Conservation (phyloP, 2,329 filamentous ascomycete genomes). For the Aspergillus glaucus region DNA sequence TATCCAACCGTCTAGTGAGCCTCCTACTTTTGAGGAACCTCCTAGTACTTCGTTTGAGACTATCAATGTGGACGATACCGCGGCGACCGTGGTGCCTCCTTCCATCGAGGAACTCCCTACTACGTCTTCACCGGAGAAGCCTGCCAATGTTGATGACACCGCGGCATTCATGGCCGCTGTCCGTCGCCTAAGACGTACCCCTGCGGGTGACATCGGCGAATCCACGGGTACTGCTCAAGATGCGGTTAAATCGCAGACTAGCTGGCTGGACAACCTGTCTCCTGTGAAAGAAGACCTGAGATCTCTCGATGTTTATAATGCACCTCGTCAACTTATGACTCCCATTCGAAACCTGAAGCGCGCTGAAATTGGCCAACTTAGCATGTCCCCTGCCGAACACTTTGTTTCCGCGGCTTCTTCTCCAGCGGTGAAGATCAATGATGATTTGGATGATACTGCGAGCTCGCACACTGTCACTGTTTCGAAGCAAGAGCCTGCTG, state of each 20-base stretch:
- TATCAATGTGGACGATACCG: background rate
- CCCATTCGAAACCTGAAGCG: background rate
- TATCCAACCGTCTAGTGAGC: background rate
- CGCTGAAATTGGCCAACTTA: background rate
- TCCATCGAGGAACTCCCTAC: background rate
- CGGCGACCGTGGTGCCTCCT: background rate
- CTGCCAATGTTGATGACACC: slow-evolving; percentile 19
- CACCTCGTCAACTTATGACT: background rate
- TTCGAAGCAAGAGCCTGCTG: background rate
- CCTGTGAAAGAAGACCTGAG: background rate
- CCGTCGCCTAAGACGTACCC: slow-evolving; percentile 3
- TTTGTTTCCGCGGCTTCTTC: background rate
- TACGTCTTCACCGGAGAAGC: background rate
- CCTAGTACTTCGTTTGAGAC: background rate
- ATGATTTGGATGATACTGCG: background rate
- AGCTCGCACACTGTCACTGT: background rate
- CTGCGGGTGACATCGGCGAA: background rate
- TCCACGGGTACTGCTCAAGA: background rate
- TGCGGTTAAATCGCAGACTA: too few species aligned
- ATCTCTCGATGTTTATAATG: background rate
- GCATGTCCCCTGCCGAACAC: background rate
- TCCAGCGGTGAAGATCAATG: background rate
- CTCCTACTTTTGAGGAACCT: background rate
- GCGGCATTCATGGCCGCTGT: slow-evolving; percentile 23
- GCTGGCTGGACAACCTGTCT: background rate